Evolutionary conservation across 345 rosid species (phyloP).

Genomic region (Moricandia moricandioides): DNA sequence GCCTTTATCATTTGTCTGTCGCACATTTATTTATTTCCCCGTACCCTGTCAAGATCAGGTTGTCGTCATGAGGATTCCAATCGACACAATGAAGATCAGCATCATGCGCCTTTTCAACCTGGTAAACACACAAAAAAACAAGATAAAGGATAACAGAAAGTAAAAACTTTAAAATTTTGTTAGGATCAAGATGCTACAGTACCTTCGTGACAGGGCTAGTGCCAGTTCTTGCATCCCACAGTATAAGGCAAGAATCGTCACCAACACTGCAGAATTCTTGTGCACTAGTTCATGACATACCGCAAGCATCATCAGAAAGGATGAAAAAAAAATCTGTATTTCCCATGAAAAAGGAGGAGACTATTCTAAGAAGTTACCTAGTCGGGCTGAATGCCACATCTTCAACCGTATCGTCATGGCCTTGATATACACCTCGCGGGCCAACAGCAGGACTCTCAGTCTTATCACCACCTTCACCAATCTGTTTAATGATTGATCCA

Average conservation of each 20-base stretch:
- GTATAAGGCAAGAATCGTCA: slow-evolving; percentile 97
- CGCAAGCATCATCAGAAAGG: slow-evolving; percentile 33
- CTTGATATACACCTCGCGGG: slow-evolving; percentile 85
- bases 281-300: slow-evolving; percentile 55
- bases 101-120: slow-evolving; percentile 96
- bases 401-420: slow-evolving; percentile 98
- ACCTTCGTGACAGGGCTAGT: slow-evolving; percentile 82
- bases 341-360: neutral
- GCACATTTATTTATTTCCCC: slow-evolving; percentile 8
- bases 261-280: slow-evolving; percentile 99
- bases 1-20: neutral
- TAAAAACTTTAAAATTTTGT: slow-evolving; percentile 53
- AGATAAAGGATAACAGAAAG: slow-evolving; percentile 20
- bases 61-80: slow-evolving; percentile 91
- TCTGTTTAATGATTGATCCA: slow-evolving; percentile 69
- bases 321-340: slow-evolving; percentile 43
- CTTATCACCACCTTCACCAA: slow-evolving; percentile 70
- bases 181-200: slow-evolving; percentile 23
- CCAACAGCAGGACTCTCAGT: slow-evolving; percentile 73
- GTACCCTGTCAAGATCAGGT: slow-evolving; percentile 92
- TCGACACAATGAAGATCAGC: slow-evolving; percentile 99
- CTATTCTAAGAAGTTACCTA: slow-evolving; percentile 52
- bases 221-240: slow-evolving; percentile 98
- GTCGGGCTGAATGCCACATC: slow-evolving; percentile 95
- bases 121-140: slow-evolving; percentile 26